phyloP scores from a whole-genome alignment of 305 asterid genomes.

The Rubia tinctorum region DNA sequence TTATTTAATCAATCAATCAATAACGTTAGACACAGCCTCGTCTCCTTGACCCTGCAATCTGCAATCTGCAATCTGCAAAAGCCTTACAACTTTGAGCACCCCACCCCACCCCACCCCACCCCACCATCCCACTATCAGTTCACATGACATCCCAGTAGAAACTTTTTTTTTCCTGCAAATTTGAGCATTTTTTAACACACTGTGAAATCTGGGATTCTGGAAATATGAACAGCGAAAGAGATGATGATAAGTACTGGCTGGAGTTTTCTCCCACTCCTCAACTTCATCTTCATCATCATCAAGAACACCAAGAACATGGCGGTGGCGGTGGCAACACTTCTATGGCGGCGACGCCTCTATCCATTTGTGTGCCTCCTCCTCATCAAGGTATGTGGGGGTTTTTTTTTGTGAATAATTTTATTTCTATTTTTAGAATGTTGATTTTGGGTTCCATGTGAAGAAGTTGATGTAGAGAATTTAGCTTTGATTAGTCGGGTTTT shows the following conservation, averaged over 20 bases:
- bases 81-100: conserved; percentile 39
- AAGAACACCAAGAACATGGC: neutral
- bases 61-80: neutral
- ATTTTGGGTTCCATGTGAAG: neutral
- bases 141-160: too few relatives aligned
- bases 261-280: conserved; percentile 62
- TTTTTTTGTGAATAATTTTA: neutral
- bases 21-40: conserved; percentile 2
- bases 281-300: neutral
- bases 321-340: neutral
- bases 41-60: conserved; percentile 4
- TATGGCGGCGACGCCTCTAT: conserved; percentile 37
- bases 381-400: conserved; percentile 12
- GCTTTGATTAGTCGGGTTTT: neutral
- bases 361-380: conserved; percentile 20
- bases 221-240: conserved; percentile 22
- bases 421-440: neutral
- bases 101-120: conserved; percentile 32
- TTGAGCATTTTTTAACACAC: neutral
- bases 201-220: neutral
- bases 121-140: conserved; percentile 6
- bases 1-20: neutral
- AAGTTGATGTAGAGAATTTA: neutral
- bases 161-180: neutral
- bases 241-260: conserved; percentile 66